These are phyloP conservation scores for Scleroderma bovista DNA, from an alignment of 768 basidiomycete genomes.

Conservation along the genomic window DNA sequence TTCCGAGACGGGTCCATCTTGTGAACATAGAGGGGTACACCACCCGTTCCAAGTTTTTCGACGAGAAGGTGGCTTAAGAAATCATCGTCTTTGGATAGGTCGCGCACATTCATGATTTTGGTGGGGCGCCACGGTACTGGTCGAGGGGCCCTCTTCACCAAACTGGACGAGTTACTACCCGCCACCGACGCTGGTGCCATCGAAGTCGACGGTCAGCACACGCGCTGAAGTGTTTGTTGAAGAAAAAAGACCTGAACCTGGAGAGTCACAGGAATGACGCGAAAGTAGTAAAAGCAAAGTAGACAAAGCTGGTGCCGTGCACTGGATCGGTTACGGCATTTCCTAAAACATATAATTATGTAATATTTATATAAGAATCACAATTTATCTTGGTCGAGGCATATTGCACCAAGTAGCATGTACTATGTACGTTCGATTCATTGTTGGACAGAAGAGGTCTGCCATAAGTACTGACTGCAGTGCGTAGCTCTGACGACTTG, in stretches of 20 bases:
- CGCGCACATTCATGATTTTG: constrained; percentile 87
- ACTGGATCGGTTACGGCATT: constrained; percentile 30
- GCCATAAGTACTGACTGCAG: too few relatives aligned
- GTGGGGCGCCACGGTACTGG: constrained; percentile 74
- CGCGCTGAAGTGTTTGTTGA: constrained; percentile 11
- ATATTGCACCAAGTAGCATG: too few relatives aligned
- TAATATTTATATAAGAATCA: neutral
- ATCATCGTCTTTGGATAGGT: constrained; percentile 87
- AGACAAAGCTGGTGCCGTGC: constrained; percentile 17
- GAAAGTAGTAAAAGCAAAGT: too few relatives aligned
- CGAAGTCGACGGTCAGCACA: constrained; percentile 22
- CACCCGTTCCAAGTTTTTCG: constrained; percentile 80
- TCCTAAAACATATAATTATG: constrained; percentile 1
- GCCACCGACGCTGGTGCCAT: constrained; percentile 28
- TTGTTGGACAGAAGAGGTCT: too few relatives aligned
- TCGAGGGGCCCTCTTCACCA: constrained; percentile 10
- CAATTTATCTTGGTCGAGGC: constrained; percentile 1
- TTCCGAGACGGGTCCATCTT: constrained; percentile 81
- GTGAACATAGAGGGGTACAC: constrained; percentile 78
- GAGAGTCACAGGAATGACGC: constrained; percentile 20
- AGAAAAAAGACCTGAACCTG: constrained; percentile 7
- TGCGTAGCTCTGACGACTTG: too few relatives aligned
- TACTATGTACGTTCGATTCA: too few relatives aligned
- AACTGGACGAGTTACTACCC: constrained; percentile 17
- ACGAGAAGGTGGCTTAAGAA: constrained; percentile 86